Conservation (phyloP, 768 basidiomycete species). For the Psilocybe cubensis region DNA sequence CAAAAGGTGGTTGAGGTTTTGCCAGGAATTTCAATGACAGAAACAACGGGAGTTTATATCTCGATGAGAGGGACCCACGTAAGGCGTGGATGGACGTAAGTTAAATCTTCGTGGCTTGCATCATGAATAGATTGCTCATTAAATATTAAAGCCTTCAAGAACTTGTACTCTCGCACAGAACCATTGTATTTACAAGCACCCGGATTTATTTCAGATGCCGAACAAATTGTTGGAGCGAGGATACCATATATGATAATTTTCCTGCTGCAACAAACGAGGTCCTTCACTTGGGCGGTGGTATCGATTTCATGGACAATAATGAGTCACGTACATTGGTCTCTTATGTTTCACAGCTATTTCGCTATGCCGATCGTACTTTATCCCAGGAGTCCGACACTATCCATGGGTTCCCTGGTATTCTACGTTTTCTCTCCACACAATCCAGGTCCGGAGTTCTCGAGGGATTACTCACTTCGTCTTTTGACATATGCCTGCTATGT, state of each 20-base stretch:
- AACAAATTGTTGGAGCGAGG: slow-evolving; percentile 11
- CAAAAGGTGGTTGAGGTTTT: not conserved
- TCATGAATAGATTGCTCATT: not conserved
- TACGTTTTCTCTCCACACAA: not conserved
- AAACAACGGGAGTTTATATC: slow-evolving; percentile 1
- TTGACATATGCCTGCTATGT: slow-evolving; percentile 2
- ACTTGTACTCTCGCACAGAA: not conserved
- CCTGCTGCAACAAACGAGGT: not conserved
- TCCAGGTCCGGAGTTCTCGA: not conserved
- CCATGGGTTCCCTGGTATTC: not conserved
- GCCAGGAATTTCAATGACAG: not conserved
- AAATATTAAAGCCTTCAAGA: not conserved
- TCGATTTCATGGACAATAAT: not conserved
- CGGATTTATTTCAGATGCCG: slow-evolving; percentile 4
- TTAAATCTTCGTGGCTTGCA: too few species aligned
- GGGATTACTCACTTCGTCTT: not conserved
- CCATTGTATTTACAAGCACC: not conserved
- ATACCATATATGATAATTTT: slow-evolving; percentile 7
- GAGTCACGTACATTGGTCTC: not conserved
- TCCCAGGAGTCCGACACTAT: slow-evolving; percentile 1
- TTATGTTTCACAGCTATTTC: not conserved
- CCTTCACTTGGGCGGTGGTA: not conserved
- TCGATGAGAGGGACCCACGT: not conserved
- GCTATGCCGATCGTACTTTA: not conserved
- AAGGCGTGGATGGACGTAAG: slow-evolving; percentile 4